Evolutionary conservation across 2,329 filamentous ascomycete genomes (phyloP).

Genomic region (Penicillium freii): DNA sequence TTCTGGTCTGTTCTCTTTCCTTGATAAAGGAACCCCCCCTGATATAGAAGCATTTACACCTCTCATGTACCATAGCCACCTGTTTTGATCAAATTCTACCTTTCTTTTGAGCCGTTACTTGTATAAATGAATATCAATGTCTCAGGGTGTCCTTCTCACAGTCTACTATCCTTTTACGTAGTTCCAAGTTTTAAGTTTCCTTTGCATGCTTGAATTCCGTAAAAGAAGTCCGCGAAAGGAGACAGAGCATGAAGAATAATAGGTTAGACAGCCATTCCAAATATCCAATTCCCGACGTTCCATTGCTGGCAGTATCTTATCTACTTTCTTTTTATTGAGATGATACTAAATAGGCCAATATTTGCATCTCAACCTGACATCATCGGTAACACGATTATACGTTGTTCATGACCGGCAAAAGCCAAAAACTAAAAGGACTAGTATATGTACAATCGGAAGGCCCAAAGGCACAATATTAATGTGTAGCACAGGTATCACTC

Average conservation of each 20-base stretch:
- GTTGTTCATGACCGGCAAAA: neutral
- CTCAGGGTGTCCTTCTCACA: neutral
- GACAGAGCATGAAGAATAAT: neutral
- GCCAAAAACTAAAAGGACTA: neutral
- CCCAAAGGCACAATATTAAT: neutral
- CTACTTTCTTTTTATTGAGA: neutral
- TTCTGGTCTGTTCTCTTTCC: neutral
- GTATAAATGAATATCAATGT: slow-evolving; percentile 10
- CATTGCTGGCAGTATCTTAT: neutral
- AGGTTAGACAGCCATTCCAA: neutral
- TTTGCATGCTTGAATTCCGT: no score
- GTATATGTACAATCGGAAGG: slow-evolving; percentile 7
- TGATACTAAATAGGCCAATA: neutral
- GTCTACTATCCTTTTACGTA: neutral
- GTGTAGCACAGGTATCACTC: slow-evolving; percentile 8
- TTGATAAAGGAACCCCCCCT: neutral
- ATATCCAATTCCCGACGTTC: neutral
- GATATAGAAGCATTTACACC: slow-evolving; percentile 7
- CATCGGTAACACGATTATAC: neutral
- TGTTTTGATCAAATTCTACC: slow-evolving; percentile 6
- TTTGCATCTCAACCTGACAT: neutral
- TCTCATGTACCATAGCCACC: slow-evolving; percentile 15
- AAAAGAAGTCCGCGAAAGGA: neutral
- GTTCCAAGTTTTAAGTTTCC: neutral
- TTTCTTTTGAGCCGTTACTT: neutral